These are phyloP conservation scores for Rubroshorea leprosula DNA, from an alignment of 345 rosid species.

Conservation along the genomic window DNA sequence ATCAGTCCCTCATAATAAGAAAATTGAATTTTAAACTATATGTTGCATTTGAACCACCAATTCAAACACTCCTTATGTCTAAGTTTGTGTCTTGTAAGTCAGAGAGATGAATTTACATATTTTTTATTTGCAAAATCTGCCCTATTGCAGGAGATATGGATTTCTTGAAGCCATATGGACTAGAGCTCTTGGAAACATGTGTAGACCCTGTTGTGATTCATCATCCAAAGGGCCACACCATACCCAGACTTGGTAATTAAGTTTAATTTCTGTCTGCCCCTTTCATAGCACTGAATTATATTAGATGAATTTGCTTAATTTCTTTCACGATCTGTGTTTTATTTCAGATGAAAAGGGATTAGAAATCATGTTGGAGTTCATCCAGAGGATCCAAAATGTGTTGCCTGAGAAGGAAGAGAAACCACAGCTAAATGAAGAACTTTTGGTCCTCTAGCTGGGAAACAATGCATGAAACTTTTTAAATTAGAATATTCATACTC, in stretches of 20 bases:
- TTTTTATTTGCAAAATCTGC: neutral
- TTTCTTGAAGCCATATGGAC: conserved; percentile 67
- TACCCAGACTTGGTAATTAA: conserved; percentile 66
- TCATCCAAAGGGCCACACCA: conserved; percentile 94
- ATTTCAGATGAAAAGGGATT: conserved; percentile 56
- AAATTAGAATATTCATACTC: neutral
- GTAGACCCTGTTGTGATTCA: conserved; percentile 53
- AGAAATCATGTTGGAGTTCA: conserved; percentile 35
- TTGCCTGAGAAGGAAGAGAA: conserved; percentile 23
- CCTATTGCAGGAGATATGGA: conserved; percentile 68
- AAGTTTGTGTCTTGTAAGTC: no score
- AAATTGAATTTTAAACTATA: no score
- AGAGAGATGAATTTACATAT: no score
- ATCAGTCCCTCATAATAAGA: no score
- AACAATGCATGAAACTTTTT: no score
- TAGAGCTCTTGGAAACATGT: conserved; percentile 42
- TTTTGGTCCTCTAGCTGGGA: no score
- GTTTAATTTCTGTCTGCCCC: neutral
- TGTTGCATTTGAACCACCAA: no score
- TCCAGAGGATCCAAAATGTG: conserved; percentile 38
- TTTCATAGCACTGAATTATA: neutral
- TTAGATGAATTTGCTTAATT: neutral
- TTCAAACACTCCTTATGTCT: no score
- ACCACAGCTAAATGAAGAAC: neutral
- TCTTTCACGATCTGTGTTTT: neutral